Percentiles rank a stretch among this genome's conserved stretches.
These are phyloP conservation scores for Metschnikowia rubicola DNA, from an alignment of 805 yeast genomes.

Conservation along the genomic window DNA sequence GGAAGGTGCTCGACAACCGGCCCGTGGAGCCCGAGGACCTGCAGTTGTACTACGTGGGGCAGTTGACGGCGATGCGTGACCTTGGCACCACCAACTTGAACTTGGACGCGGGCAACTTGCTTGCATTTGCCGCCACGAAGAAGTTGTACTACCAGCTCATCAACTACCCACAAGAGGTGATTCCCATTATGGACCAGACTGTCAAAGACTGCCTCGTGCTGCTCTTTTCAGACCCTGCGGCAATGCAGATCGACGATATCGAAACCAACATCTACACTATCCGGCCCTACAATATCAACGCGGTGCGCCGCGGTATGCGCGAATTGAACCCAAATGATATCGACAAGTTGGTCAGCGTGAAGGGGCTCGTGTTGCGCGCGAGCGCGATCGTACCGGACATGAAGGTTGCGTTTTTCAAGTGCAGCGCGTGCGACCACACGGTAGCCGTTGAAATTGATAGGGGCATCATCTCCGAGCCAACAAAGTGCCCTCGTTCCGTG, in stretches of 20 bases:
- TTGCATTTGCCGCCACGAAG: conserved; percentile 70
- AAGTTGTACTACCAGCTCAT: conserved; percentile 81
- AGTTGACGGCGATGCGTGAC: conserved; percentile 69
- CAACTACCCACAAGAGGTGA: conserved; percentile 93
- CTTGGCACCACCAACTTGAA: conserved; percentile 80
- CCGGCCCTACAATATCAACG: conserved; percentile 81
- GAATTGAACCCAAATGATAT: conserved; percentile 92
- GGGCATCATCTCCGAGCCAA: conserved; percentile 91
- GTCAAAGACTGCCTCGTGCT: conserved; percentile 86
- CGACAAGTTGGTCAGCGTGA: conserved; percentile 85
- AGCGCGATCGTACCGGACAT: conserved; percentile 95
- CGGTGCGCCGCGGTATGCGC: conserved; percentile 72
- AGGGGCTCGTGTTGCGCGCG: conserved; percentile 85
- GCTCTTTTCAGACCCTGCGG: conserved; percentile 32
- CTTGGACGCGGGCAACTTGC: conserved; percentile 75
- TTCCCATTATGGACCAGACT: conserved; percentile 97
- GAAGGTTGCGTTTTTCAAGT: conserved; percentile 95
- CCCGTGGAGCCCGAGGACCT: conserved; percentile 56
- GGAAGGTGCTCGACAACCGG: conserved; percentile 49
- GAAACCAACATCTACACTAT: conserved; percentile 83
- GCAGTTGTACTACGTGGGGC: conserved; percentile 67
- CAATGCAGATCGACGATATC: conserved; percentile 52
- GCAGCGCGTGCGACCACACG: conserved; percentile 93
- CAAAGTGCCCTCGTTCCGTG: conserved; percentile 83
- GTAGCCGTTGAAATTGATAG: conserved; percentile 89